phyloP scores from a whole-genome alignment of 2,329 filamentous ascomycete species.

The Parafenestella ontariensis region DNA sequence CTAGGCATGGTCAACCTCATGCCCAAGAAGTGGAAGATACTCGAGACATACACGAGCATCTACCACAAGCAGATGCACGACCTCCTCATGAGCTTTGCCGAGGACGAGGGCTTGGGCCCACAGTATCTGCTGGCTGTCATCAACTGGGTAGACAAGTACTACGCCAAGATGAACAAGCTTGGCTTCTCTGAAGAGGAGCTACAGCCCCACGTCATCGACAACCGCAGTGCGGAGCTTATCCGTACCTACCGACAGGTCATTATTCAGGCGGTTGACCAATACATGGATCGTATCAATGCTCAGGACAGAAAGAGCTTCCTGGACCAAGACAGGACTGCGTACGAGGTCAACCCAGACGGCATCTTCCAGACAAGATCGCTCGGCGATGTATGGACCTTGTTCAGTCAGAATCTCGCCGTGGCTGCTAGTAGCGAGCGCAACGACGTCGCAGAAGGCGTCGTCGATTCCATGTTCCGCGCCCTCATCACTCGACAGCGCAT shows the following conservation, averaged over 20 bases:
- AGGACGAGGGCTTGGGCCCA: slow-evolving; percentile 83
- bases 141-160: slow-evolving; percentile 95
- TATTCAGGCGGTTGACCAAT: slow-evolving; percentile 93
- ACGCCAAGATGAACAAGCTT: slow-evolving; percentile 91
- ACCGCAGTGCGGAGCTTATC: slow-evolving; percentile 86
- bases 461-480: slow-evolving; percentile 93
- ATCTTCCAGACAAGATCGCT: slow-evolving; percentile 92
- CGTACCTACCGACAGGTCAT: slow-evolving; percentile 95
- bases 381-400: slow-evolving; percentile 96
- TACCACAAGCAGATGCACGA: slow-evolving; percentile 97
- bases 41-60: slow-evolving; percentile 85
- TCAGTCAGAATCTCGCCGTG: slow-evolving; percentile 88
- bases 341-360: slow-evolving; percentile 79
- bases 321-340: slow-evolving; percentile 77
- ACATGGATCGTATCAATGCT: slow-evolving; percentile 91
- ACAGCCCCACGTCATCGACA: slow-evolving; percentile 85
- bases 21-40: slow-evolving; percentile 96
- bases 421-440: slow-evolving; percentile 83
- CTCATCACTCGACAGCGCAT: slow-evolving; percentile 81
- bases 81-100: slow-evolving; percentile 81
- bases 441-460: slow-evolving; percentile 92
- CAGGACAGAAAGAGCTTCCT: slow-evolving; percentile 83
- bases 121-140: slow-evolving; percentile 90
- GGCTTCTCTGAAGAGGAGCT: slow-evolving; percentile 81
- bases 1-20: slow-evolving; percentile 90